Evolutionary conservation across 768 basidiomycete species (phyloP), one percentile per base, ranked within the genome.

Genomic region (Austroboletus eburneus): DNA sequence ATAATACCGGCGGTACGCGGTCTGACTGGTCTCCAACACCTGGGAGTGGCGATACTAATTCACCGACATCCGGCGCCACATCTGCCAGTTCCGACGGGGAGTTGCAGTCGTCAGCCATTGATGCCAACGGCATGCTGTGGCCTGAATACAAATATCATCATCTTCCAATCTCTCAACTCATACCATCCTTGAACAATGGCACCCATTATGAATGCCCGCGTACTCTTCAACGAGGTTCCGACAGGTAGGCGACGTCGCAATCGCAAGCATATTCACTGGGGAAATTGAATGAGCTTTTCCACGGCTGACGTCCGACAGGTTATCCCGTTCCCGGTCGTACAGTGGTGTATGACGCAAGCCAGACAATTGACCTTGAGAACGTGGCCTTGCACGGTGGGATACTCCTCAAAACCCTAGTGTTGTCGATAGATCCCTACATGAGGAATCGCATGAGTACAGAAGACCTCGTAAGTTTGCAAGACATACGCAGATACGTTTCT

Each of bases 331-430:
- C 69, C 5, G 74, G 74, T 35, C 68, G 75, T 48, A 75, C 74
- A 7, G 68, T 72, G n/a, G 61, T 74, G 1, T 72, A 76, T 53
- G 77, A 80, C 50, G 61, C 55, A 23, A 67, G 65, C 0, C 58
- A 72, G 43, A 71, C 64, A 3, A 79, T 83, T 57, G 79, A 81
- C 54, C 59, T 73, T 24, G 75, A 79, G 14, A 71, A 57, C 18
- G 71, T 67, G 1, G 55, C 69, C 4, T 57, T 79, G 22, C 57
- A 72, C 24, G 75, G 75, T 1, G 76, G 75, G 1, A 59, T 79
- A 49, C 59, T 83, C 7, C 24, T 78, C 43, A 81, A 80, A 57
- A 69, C 71, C 0, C 64, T 82, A 18, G 69, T 65, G 5, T 57
- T 78, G 14, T 72, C 71, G 13, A 59, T 76, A 24, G 77, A 79